Conservation (phyloP, 192 early-diverging fungal genomes). For the Podochytrium sp. region DNA sequence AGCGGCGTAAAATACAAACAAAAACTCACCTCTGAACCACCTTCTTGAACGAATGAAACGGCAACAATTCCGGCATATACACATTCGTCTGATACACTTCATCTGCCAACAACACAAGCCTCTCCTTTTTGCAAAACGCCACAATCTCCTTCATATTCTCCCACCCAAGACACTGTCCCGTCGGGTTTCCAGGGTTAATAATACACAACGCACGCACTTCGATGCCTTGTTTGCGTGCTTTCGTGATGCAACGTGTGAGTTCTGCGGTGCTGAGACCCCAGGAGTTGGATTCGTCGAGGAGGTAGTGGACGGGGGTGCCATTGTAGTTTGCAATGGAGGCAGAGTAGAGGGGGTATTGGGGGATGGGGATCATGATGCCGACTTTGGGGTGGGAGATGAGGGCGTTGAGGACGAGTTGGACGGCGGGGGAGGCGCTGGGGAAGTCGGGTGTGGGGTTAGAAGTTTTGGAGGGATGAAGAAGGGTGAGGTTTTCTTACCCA, state of each 20-base stretch:
- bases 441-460: background rate
- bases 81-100: conserved; percentile 99
- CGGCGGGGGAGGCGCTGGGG: conserved; percentile 83
- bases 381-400: conserved; percentile 76
- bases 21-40: conserved; percentile 64
- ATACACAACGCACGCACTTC: conserved; percentile 95
- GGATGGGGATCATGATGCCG: conserved; percentile 99
- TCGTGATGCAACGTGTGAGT: conserved; percentile 63
- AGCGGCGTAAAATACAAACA: background rate
- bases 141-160: conserved; percentile 89
- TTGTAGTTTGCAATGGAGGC: conserved; percentile 85
- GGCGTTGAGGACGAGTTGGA: conserved; percentile 89
- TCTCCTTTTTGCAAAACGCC: conserved; percentile 81
- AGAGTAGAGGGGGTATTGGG: conserved; percentile 98
- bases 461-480: background rate
- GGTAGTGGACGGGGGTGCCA: conserved; percentile 91
- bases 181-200: conserved; percentile 99
- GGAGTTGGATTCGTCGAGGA: conserved; percentile 81
- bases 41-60: conserved; percentile 98
- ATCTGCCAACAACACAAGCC: conserved; percentile 88
- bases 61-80: conserved; percentile 75
- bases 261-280: conserved; percentile 78
- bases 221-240: conserved; percentile 70
- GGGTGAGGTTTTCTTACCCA: background rate
- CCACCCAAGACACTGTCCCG: conserved; percentile 83